phyloP scores from a whole-genome alignment of 1,139 yeast genomes.

The Yamadazyma songkhlaensis region DNA sequence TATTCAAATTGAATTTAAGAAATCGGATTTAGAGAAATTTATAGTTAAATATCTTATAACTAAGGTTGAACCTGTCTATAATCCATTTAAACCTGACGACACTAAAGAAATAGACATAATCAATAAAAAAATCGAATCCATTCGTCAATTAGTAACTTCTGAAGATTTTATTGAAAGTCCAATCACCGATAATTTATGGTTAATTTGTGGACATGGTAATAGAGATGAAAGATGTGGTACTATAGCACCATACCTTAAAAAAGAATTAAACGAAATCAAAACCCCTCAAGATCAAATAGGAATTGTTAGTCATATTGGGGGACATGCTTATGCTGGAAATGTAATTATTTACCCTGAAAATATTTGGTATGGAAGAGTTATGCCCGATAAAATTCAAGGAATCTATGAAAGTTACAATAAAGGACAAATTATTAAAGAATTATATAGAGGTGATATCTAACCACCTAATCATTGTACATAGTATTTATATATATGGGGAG shows the following conservation, averaged over 20 bases:
- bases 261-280: slow-evolving; percentile 38
- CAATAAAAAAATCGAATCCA: not conserved
- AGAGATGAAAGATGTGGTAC: slow-evolving; percentile 68
- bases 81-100: slow-evolving; percentile 25
- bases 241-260: slow-evolving; percentile 53
- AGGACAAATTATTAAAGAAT: slow-evolving; percentile 48
- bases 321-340: slow-evolving; percentile 79
- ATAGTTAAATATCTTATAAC: slow-evolving; percentile 42
- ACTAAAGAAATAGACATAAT: not conserved
- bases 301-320: slow-evolving; percentile 67
- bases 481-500: no score
- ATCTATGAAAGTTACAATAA: slow-evolving; percentile 53
- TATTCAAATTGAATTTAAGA: slow-evolving; percentile 32
- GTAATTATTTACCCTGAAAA: slow-evolving; percentile 53
- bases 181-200: slow-evolving; percentile 27
- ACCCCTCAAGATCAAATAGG: slow-evolving; percentile 27
- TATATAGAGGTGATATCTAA: slow-evolving; percentile 45
- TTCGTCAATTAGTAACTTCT: not conserved
- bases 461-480: no score
- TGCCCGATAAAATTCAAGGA: slow-evolving; percentile 65
- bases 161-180: slow-evolving; percentile 18
- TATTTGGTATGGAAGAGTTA: slow-evolving; percentile 72
- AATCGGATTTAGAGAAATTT: slow-evolving; percentile 34
- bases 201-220: slow-evolving; percentile 65
- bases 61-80: slow-evolving; percentile 19